Base-by-base conservation (phyloP, 2,329 filamentous ascomycete species). In the Penicillium decumbens region DNA sequence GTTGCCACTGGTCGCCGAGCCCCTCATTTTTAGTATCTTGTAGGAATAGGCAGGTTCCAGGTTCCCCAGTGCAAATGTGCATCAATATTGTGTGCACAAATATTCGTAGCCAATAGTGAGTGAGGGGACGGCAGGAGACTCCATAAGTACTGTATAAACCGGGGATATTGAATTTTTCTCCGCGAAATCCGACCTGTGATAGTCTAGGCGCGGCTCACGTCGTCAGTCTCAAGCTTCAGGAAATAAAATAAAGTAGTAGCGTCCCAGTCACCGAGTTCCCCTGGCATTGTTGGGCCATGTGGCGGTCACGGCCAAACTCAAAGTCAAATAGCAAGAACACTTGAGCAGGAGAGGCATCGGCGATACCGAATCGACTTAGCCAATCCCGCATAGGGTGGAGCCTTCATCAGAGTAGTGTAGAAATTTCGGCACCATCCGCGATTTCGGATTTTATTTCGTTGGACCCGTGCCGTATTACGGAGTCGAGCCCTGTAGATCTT, bases 401-500 rank as follows among this genome's bases (percentile, higher is more conserved):
- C 38, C 15, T 45, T 13, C 30, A 43, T 35, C 6, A 18, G 20
- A 23, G 20, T 6, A 18, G 41, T 46, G 44, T 13, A 49, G 37
- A 37, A 41, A 32, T 28, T 30, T 49, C 51, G 45, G 51, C 45
- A 45, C 43, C 32, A 38, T 41, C 49, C 44, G 53, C 39, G 51
- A 49, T 43, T 51, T 40, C 23, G 38, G 51, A 50, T 38, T 40
- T 50, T 39, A 54, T 53, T 55, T 51, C 45, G 30, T 23, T 51
- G 42, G 49, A 42, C 38, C 55, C 44, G 28, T 57, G 44, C 53
- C 48, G 47, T 49, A 38, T 41, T 49, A 47, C 40, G 46, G 55
- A 54, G 54, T 60, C 51, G 41, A 58, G 57, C 59, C 57, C 57
- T 61, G 59, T 57, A 54, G 59, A 61, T 60, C 59, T 39, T 41